A percentile compares a stretch with the other conserved stretches of the same genome.
Evolutionary conservation across 179 eudicot genomes (phyloP).

Genomic region (Patellifolia procumbens): DNA sequence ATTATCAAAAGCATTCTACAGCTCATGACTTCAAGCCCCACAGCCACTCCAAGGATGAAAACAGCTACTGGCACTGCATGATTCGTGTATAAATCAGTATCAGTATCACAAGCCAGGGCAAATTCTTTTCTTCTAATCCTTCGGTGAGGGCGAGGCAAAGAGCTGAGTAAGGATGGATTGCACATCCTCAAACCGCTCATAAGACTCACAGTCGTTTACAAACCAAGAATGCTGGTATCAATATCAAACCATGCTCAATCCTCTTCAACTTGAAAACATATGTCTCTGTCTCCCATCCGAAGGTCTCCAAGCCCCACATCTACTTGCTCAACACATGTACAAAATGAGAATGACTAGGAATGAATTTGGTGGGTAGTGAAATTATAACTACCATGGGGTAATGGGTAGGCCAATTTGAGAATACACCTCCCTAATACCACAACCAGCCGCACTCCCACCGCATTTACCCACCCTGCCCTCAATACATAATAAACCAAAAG

Average conservation of each 20-base stretch:
- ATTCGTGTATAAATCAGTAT: constrained; percentile 22
- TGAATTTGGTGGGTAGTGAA: too few species aligned
- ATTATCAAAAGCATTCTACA: constrained; percentile 88
- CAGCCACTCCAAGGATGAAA: constrained; percentile 86
- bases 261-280: not conserved
- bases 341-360: not conserved
- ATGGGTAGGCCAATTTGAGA: too few species aligned
- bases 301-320: not conserved
- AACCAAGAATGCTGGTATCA: not conserved
- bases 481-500: too few species aligned
- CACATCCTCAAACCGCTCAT: not conserved
- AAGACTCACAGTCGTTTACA: not conserved
- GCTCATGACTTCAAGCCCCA: constrained; percentile 94
- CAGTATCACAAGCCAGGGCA: constrained; percentile 2
- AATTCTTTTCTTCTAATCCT: not conserved
- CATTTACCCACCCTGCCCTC: too few species aligned
- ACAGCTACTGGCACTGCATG: constrained; percentile 97
- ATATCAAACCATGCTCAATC: not conserved
- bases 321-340: not conserved
- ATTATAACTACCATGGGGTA: too few species aligned
- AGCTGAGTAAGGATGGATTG: not conserved
- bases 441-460: too few species aligned
- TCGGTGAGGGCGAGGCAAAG: not conserved
- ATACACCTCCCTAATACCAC: too few species aligned
- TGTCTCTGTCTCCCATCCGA: not conserved